Percentiles rank a stretch among this genome's conserved stretches.
Evolutionary conservation across 495 filamentous ascomycete species (phyloP).

Genomic region (Extremus antarcticus): DNA sequence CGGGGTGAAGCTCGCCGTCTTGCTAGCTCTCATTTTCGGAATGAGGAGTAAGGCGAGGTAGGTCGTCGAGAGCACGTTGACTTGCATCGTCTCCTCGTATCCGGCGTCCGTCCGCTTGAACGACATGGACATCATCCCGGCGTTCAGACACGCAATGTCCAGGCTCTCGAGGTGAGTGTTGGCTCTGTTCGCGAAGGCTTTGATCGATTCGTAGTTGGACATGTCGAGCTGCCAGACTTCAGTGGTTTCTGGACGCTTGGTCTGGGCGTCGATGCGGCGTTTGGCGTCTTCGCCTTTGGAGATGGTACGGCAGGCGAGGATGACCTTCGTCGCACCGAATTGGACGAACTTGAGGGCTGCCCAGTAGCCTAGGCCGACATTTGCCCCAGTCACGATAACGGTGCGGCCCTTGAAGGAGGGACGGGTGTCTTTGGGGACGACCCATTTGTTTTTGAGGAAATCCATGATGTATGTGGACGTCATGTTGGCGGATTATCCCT

Average conservation of each 20-base stretch:
- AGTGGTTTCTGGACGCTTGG: not conserved
- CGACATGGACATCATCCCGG: slow-evolving; percentile 4
- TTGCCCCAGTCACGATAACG: slow-evolving; percentile 16
- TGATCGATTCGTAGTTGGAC: slow-evolving; percentile 16
- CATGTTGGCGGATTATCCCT: not conserved
- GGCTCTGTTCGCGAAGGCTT: slow-evolving; percentile 16
- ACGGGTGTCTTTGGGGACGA: slow-evolving; percentile 5
- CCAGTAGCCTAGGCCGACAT: slow-evolving; percentile 15
- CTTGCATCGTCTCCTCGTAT: slow-evolving; percentile 46
- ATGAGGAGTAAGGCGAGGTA: slow-evolving; percentile 47
- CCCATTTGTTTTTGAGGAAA: not conserved
- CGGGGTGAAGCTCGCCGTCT: slow-evolving; percentile 6
- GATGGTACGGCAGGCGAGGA: slow-evolving; percentile 12
- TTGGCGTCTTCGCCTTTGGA: slow-evolving; percentile 17
- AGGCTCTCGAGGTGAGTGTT: slow-evolving; percentile 14
- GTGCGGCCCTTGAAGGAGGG: slow-evolving; percentile 10
- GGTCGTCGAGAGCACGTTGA: slow-evolving; percentile 49
- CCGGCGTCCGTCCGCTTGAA: slow-evolving; percentile 26
- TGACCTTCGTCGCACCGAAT: slow-evolving; percentile 7
- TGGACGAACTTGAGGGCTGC: slow-evolving; percentile 14
- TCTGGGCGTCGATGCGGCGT: not conserved
- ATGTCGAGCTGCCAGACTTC: slow-evolving; percentile 27
- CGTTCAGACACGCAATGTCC: slow-evolving; percentile 22
- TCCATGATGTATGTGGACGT: not conserved
- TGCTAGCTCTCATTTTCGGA: slow-evolving; percentile 29